These are phyloP conservation scores for Scheffersomyces segobiensis DNA, from an alignment of 1,139 yeast genomes.

Conservation along the genomic window DNA sequence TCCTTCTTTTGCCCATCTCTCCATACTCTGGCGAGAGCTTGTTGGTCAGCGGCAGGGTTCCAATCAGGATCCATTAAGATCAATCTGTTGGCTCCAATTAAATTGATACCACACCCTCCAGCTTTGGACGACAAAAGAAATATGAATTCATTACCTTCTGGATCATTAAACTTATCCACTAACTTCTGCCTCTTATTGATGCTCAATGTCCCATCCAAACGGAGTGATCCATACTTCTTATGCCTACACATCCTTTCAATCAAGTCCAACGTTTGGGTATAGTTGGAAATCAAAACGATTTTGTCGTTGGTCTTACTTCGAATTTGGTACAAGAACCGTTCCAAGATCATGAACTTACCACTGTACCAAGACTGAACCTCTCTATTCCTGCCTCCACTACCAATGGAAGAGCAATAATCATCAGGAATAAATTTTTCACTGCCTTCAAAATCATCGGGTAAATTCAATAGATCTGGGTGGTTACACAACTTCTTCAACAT, in stretches of 20 bases:
- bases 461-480: conserved; percentile 81
- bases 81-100: conserved; percentile 93
- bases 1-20: conserved; percentile 98
- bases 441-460: conserved; percentile 79
- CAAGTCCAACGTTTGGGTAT: conserved; percentile 89
- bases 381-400: conserved; percentile 41
- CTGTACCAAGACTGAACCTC: conserved; percentile 62
- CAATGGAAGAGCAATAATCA: conserved; percentile 54
- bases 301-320: conserved; percentile 85
- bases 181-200: conserved; percentile 91
- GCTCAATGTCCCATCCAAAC: conserved; percentile 91
- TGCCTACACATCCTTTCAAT: conserved; percentile 82
- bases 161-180: conserved; percentile 89
- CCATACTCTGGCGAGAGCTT: conserved; percentile 97
- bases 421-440: conserved; percentile 67
- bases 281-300: conserved; percentile 90
- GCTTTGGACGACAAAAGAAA: conserved; percentile 92
- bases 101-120: conserved; percentile 97
- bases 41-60: conserved; percentile 99
- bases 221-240: conserved; percentile 71
- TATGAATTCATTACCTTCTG: conserved; percentile 84
- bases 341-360: conserved; percentile 65
- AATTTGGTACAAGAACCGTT: conserved; percentile 76
- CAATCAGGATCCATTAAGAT: conserved; percentile 94
- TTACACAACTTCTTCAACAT: conserved; percentile 85